Evolutionary conservation across 495 filamentous ascomycete species (phyloP).

Genomic region (Daldinia loculata): DNA sequence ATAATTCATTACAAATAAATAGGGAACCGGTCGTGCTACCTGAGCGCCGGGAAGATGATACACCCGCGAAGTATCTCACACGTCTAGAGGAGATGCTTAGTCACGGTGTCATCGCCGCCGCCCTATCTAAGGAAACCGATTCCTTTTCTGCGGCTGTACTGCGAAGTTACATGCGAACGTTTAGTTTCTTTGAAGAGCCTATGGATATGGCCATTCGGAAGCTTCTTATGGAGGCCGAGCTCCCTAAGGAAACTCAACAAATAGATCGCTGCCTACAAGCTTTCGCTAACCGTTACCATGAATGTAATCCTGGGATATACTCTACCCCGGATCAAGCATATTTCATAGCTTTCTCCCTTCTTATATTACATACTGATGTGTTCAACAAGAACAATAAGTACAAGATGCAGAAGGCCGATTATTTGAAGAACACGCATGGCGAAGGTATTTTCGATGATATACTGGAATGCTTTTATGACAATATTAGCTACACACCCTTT

Average conservation of each 20-base stretch:
- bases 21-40: slow-evolving; percentile 73
- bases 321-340: slow-evolving; percentile 92
- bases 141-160: slow-evolving; percentile 83
- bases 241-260: slow-evolving; percentile 97
- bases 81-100: slow-evolving; percentile 81
- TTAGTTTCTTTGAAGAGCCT: slow-evolving; percentile 93
- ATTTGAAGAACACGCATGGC: slow-evolving; percentile 90
- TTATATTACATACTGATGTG: slow-evolving; percentile 96
- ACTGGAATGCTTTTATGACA: slow-evolving; percentile 96
- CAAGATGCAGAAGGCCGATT: slow-evolving; percentile 97
- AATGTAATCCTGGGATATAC: slow-evolving; percentile 98
- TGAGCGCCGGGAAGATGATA: slow-evolving; percentile 85
- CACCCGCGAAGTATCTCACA: slow-evolving; percentile 85
- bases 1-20: slow-evolving; percentile 73
- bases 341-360: slow-evolving; percentile 94
- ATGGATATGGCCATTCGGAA: slow-evolving; percentile 98
- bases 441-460: slow-evolving; percentile 93
- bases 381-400: slow-evolving; percentile 99
- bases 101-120: slow-evolving; percentile 78
- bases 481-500: slow-evolving; percentile 96
- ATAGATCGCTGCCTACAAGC: slow-evolving; percentile 93
- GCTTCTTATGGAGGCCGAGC: slow-evolving; percentile 93
- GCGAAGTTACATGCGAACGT: slow-evolving; percentile 92
- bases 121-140: slow-evolving; percentile 84
- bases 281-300: slow-evolving; percentile 96